Base-by-base conservation (phyloP, 495 filamentous ascomycete genomes). In the Usnea hakonensis region DNA sequence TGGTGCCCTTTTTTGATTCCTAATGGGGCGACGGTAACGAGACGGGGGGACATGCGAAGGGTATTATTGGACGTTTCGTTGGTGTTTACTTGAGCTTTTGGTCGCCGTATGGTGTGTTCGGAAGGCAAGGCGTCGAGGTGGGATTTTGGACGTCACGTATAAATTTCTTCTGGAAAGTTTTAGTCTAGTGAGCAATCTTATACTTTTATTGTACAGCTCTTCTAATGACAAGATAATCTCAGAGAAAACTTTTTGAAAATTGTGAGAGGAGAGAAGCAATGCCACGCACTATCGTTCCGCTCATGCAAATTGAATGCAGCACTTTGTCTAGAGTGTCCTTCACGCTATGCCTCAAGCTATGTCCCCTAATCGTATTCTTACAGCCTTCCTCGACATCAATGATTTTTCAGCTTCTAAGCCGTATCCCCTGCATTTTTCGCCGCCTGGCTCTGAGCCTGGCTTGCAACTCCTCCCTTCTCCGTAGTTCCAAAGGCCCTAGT, bases 401-500 rank as follows among this genome's bases (percentile, higher is more conserved):
- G 14, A n/a, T 19, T 32, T 1, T 2, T 26, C 38, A 4, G 17
- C 44, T 55, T 17, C 44, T 57, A 81, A 60, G 68, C 70, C 53
- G 46, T 63, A 23, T 44, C 60, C 26, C 64, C 55, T 26, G 63
- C 53, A 50, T 66, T 68, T 46, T 64, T 61, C 30, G 64, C 64
- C 7, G 59, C 64, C 43, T 58, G 61, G 17, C 50, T 58, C 26
- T 66, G 61, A 11, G 67, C 61, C 44, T 61, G 57, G 38, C 61
- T 55, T 30, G 63, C 63, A 30, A 65, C 54, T 21, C 72, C 70
- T 3, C 72, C 71, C 59, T 71, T 72, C 53, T 70, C 70, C 5
- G 71, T 73, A 8, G 32, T 53, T 3, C 71, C 71, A 60, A 69
- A 70, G 0, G 71, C 71, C 46, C 66, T 65, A 17, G 69, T 66